Evolutionary conservation across 1,284 basidiomycete genomes (phyloP).

Genomic region (Lignosus rhinocerotis): DNA sequence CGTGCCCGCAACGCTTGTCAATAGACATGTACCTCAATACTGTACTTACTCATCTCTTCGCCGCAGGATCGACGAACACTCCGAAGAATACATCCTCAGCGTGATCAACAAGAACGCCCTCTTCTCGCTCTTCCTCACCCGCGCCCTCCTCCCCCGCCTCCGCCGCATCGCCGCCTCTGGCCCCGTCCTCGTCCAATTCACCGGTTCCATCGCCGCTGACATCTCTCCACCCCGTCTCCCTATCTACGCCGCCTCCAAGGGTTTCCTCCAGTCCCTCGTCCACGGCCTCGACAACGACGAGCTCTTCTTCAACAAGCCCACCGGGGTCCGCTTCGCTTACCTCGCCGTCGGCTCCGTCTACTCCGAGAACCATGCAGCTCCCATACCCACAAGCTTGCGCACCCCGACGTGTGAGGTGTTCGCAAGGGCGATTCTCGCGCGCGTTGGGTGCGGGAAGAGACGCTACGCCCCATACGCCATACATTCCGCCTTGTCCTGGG

Average conservation of each 20-base stretch:
- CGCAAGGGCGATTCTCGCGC: conserved; percentile 21
- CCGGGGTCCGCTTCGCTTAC: conserved; percentile 29
- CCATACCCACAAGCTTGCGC: conserved; percentile 8
- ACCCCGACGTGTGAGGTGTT: conserved; percentile 23
- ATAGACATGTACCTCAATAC: too few relatives aligned
- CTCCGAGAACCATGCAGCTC: conserved; percentile 16
- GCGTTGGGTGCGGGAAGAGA: conserved; percentile 23
- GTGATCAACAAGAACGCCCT: conserved; percentile 26
- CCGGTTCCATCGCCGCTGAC: conserved; percentile 28
- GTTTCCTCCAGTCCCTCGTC: conserved; percentile 27
- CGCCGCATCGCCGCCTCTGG: conserved; percentile 23
- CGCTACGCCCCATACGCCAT: conserved; percentile 21
- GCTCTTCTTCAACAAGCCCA: conserved; percentile 19
- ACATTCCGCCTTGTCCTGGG: conserved; percentile 19
- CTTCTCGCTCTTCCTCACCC: conserved; percentile 32
- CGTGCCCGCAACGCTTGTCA: too few relatives aligned
- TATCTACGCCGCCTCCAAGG: conserved; percentile 29
- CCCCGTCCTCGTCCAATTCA: conserved; percentile 29
- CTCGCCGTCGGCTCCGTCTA: conserved; percentile 26
- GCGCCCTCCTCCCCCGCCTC: conserved; percentile 29
- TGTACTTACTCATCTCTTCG: not conserved
- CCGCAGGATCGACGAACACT: conserved; percentile 25
- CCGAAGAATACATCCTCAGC: conserved; percentile 22
- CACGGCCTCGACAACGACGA: conserved; percentile 31
- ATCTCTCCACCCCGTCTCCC: conserved; percentile 25